phyloP scores from a whole-genome alignment of 179 eudicot genomes.

The Pouteria campechiana region DNA sequence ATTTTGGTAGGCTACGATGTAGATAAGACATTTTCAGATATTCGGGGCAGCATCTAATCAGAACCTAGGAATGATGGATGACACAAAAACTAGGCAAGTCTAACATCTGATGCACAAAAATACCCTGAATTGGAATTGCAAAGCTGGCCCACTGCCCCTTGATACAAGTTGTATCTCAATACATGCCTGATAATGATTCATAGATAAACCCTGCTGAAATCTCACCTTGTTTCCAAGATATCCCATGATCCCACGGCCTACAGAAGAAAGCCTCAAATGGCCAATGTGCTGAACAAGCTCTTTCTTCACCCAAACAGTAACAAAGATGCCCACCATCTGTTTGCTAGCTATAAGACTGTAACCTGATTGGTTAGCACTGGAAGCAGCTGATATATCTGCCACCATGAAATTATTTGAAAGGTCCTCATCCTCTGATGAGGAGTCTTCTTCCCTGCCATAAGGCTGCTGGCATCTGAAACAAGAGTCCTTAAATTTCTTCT shows the following conservation, averaged over 20 bases:
- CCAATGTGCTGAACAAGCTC: conserved; percentile 51
- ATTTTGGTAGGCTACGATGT: too few species aligned
- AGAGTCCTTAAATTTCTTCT: conserved; percentile 42
- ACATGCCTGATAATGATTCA: neutral
- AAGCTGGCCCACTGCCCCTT: too few species aligned
- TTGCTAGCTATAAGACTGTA: conserved; percentile 56
- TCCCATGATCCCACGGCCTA: conserved; percentile 73
- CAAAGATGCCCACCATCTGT: conserved; percentile 79
- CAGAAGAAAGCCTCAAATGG: conserved; percentile 42
- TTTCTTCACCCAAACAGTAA: conserved; percentile 53
- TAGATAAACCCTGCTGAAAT: neutral
- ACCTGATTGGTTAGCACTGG: conserved; percentile 11
- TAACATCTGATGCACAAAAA: too few species aligned
- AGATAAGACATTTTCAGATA: too few species aligned
- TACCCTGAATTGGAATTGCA: too few species aligned
- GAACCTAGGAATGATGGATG: neutral
- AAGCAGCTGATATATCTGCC: conserved; percentile 13
- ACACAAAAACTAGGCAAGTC: neutral
- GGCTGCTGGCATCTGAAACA: conserved; percentile 52
- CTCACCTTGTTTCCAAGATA: conserved; percentile 70
- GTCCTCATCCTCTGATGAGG: conserved; percentile 44
- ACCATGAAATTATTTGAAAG: conserved; percentile 12
- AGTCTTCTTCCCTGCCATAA: conserved; percentile 18
- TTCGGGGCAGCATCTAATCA: too few species aligned
- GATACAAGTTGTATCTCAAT: too few species aligned